Conservation (phyloP, 495 filamentous ascomycete genomes). For the Emericellopsis terricola region DNA sequence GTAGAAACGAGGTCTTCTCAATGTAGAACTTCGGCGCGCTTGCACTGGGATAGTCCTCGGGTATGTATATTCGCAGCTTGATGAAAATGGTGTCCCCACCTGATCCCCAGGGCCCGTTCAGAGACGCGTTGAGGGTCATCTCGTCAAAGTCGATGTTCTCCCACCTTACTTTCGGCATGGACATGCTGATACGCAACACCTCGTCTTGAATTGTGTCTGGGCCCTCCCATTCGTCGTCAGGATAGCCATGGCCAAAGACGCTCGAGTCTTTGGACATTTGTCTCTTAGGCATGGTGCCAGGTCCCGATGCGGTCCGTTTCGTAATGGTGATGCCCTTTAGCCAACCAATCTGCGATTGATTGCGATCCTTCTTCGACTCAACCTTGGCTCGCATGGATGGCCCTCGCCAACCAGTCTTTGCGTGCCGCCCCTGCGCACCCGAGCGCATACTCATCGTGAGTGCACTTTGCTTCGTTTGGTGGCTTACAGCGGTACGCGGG, state of each 20-base stretch:
- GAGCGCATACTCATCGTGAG: slow-evolving; percentile 25
- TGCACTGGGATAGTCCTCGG: slow-evolving; percentile 52
- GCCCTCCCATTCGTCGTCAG: slow-evolving; percentile 45
- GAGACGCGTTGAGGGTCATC: slow-evolving; percentile 51
- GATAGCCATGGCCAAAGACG: slow-evolving; percentile 23
- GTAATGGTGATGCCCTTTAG: slow-evolving; percentile 85
- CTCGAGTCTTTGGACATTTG: slow-evolving; percentile 21
- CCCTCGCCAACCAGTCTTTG: slow-evolving; percentile 23
- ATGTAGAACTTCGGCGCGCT: slow-evolving; percentile 48
- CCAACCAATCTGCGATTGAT: slow-evolving; percentile 61
- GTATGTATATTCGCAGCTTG: slow-evolving; percentile 66
- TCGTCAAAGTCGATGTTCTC: slow-evolving; percentile 71
- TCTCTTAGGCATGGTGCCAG: slow-evolving; percentile 10
- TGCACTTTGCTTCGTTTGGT: slow-evolving; percentile 21
- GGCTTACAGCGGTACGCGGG: slow-evolving; percentile 22
- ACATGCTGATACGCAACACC: slow-evolving; percentile 65
- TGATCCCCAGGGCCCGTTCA: slow-evolving; percentile 74
- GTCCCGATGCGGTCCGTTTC: slow-evolving; percentile 24
- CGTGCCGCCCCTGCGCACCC: slow-evolving; percentile 16
- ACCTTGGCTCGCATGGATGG: slow-evolving; percentile 48
- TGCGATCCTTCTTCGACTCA: slow-evolving; percentile 37
- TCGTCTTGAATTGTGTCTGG: slow-evolving; percentile 74
- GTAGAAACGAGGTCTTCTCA: slow-evolving; percentile 64
- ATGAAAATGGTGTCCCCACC: slow-evolving; percentile 55
- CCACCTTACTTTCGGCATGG: slow-evolving; percentile 69